Evolutionary conservation across 805 yeast species (phyloP).

Genomic region (Teunomyces barrocoloradensis): DNA sequence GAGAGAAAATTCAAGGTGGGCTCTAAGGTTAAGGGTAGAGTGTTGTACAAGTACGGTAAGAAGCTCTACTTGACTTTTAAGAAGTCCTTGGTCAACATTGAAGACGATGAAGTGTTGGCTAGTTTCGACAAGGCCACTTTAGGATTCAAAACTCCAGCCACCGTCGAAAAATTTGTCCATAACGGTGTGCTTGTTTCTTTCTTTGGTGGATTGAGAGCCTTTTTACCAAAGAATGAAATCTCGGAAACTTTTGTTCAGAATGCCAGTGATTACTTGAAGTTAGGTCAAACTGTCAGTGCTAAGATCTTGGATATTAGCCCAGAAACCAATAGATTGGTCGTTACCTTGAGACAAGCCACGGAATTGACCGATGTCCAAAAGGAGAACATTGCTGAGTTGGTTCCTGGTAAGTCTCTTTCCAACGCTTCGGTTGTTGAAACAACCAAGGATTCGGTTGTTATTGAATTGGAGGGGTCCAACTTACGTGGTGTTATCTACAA

Average conservation of each 20-base stretch:
- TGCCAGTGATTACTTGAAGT: constrained; percentile 72
- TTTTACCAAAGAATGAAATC: constrained; percentile 82
- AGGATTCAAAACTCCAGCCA: constrained; percentile 63
- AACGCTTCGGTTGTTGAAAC: constrained; percentile 67
- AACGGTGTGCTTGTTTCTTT: constrained; percentile 83
- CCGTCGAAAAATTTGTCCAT: constrained; percentile 67
- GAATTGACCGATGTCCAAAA: constrained; percentile 48
- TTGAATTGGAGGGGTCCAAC: constrained; percentile 44
- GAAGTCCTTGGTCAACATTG: constrained; percentile 74
- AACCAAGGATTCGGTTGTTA: constrained; percentile 69
- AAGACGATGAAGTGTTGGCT: constrained; percentile 50
- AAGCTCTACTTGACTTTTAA: constrained; percentile 69
- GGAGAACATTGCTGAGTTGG: constrained; percentile 44
- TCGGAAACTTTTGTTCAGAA: constrained; percentile 81
- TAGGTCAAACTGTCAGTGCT: constrained; percentile 81
- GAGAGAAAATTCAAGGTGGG: constrained; percentile 91
- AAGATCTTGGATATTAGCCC: constrained; percentile 58
- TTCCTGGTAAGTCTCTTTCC: constrained; percentile 62
- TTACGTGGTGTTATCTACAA: constrained; percentile 69
- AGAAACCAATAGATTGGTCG: constrained; percentile 54
- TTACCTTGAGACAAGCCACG: constrained; percentile 69
- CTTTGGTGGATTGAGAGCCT: constrained; percentile 75
- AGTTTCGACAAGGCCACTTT: constrained; percentile 36
- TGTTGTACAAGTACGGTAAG: constrained; percentile 50
- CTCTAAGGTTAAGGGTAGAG: constrained; percentile 71